Evolutionary conservation across 2,329 filamentous ascomycete genomes (phyloP), one percentile per base, ranked within the genome.

Genomic region (Ilyonectria mors-panacis): DNA sequence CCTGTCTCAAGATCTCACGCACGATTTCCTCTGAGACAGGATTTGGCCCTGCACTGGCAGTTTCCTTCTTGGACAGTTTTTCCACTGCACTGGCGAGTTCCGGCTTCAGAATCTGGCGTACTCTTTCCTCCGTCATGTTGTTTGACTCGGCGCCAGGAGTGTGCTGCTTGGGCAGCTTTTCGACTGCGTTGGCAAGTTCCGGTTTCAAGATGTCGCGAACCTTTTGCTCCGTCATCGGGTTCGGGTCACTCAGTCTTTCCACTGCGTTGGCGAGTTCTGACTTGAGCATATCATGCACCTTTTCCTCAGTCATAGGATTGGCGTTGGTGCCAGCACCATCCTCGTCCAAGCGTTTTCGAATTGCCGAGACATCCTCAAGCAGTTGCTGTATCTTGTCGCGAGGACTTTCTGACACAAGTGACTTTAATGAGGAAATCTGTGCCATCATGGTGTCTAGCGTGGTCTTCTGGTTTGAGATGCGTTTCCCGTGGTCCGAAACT

Each of bases 71-170:
- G 15, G 2, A 17, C 6, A 42, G 5, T 8, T n/a, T 19, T n/a
- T 42, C 39, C 8, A n/a, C 17, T 2, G 39, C 39, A 42, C 8
- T 42, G 15, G 15, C 39, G 15, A 42, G 39, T 42, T 42, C 39
- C 15, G 39, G 39, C 21, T 45, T 28, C 42, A 75, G n/a, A n/a
- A 58, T 63, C 26, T 67, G 65, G 23, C 56, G 28, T 15, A 69
- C 55, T 45, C 63, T 42, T 42, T n/a, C 39, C n/a, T 42, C 39
- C 7, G 39, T 42, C 39, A 42, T n/a, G 7, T 15, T n/a, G 39
- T 42, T 42, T 6, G 39, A 42, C 39, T 42, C 17, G 39, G 15
- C n/a, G 15, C 39, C 6, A n/a, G 39, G 15, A 42, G 39, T 42
- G 15, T 42, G 5, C 12, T 33, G 30, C 17, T 42, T 42, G 39